Evolutionary conservation across 2,329 filamentous ascomycete species (phyloP).

Genomic region (Trichoderma hamatum): DNA sequence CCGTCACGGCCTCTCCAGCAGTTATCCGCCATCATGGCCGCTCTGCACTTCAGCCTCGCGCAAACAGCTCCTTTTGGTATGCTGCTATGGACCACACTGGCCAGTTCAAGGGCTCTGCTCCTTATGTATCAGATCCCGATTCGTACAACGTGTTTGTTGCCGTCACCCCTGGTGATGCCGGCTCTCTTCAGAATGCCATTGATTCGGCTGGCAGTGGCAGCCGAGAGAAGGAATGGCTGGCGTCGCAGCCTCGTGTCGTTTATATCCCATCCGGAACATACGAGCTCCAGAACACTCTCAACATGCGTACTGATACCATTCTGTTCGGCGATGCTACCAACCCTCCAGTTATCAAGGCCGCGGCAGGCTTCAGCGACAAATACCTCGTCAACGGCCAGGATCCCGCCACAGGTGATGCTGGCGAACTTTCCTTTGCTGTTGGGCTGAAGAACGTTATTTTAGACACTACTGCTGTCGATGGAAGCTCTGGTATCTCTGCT

Average conservation of each 20-base stretch:
- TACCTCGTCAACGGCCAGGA: slow-evolving; percentile 43
- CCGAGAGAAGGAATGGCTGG: slow-evolving; percentile 45
- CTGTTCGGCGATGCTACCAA: slow-evolving; percentile 50
- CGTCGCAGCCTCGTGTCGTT: slow-evolving; percentile 46
- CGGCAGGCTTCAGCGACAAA: slow-evolving; percentile 40
- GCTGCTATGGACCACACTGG: slow-evolving; percentile 47
- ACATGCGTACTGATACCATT: slow-evolving; percentile 49
- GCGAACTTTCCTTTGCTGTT: slow-evolving; percentile 48
- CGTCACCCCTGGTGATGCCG: slow-evolving; percentile 43
- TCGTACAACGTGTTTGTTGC: slow-evolving; percentile 45
- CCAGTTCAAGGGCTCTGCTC: slow-evolving; percentile 43
- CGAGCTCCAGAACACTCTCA: slow-evolving; percentile 43
- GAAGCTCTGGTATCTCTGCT: slow-evolving; percentile 42
- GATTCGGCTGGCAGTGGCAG: slow-evolving; percentile 40
- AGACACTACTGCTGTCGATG: slow-evolving; percentile 44
- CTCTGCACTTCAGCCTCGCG: background rate
- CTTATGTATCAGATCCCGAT: slow-evolving; percentile 43
- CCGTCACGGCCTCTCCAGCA: slow-evolving; percentile 30
- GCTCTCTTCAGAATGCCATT: slow-evolving; percentile 45
- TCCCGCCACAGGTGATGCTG: slow-evolving; percentile 38
- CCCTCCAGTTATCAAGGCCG: slow-evolving; percentile 47
- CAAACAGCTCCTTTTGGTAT: slow-evolving; percentile 45
- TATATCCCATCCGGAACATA: slow-evolving; percentile 50
- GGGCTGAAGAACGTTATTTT: slow-evolving; percentile 49
- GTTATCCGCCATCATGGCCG: background rate